phyloP scores from a whole-genome alignment of 768 basidiomycete genomes.

The Tylopilus sp. region DNA sequence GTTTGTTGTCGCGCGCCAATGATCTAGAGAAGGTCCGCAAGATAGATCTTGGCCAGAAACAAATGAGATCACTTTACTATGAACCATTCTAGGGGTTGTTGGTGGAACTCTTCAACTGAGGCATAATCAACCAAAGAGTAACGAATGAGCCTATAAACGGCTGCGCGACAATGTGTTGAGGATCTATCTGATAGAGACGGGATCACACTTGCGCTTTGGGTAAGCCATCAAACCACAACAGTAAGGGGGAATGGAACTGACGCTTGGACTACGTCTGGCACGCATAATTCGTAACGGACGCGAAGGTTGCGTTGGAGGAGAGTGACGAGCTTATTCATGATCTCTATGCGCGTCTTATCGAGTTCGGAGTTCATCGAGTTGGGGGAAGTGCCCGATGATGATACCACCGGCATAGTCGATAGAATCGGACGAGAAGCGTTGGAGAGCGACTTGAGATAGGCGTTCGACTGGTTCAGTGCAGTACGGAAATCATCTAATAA shows the following conservation, averaged over 20 bases:
- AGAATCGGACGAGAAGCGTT: constrained; percentile 38
- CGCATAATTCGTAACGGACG: constrained; percentile 71
- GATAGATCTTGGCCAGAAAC: not conserved
- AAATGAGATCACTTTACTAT: constrained; percentile 69
- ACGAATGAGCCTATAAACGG: constrained; percentile 80
- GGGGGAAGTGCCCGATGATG: constrained; percentile 36
- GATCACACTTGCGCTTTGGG: constrained; percentile 53
- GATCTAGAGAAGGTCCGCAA: constrained; percentile 47
- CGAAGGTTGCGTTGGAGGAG: constrained; percentile 68
- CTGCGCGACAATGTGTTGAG: constrained; percentile 71
- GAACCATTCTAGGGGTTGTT: constrained; percentile 80
- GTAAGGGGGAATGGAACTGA: constrained; percentile 38
- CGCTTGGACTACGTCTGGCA: constrained; percentile 71
- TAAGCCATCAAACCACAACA: constrained; percentile 9
- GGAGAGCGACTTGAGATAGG: constrained; percentile 54
- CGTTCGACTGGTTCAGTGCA: constrained; percentile 60
- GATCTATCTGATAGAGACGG: constrained; percentile 74
- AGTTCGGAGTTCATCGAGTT: constrained; percentile 37
- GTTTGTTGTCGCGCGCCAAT: constrained; percentile 79
- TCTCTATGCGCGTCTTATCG: constrained; percentile 56
- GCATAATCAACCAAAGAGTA: constrained; percentile 70
- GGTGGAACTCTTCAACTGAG: constrained; percentile 62
- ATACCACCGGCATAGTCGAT: constrained; percentile 35
- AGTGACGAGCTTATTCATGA: constrained; percentile 61
- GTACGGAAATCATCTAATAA: constrained; percentile 68